A percentile compares a stretch with the other conserved stretches of the same genome.
Conservation (phyloP, 148 eudicot genomes). For the Bassia scoparia region DNA sequence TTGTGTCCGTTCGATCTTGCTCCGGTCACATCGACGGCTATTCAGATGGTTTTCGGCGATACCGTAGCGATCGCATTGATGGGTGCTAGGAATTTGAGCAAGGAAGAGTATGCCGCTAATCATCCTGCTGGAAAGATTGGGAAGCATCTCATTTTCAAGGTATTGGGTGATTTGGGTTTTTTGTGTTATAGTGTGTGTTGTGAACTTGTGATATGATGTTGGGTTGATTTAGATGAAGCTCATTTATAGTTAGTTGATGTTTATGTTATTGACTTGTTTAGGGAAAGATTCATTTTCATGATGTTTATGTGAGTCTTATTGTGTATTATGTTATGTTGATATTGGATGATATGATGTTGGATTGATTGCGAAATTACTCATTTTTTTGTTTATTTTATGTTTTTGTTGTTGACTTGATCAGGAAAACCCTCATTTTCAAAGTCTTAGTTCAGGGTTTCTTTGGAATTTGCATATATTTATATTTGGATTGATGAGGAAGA, state of each 20-base stretch:
- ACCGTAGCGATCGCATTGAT: conserved; percentile 91
- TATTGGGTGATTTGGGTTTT: conserved; percentile 19
- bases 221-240: background rate
- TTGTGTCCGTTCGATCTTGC: conserved; percentile 94
- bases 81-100: conserved; percentile 74
- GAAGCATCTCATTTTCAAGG: conserved; percentile 90
- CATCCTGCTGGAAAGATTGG: conserved; percentile 96
- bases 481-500: background rate
- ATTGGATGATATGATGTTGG: no score
- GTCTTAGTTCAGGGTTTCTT: background rate
- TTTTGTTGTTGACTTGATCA: background rate
- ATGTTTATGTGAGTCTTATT: no score
- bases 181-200: background rate
- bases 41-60: conserved; percentile 98
- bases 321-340: no score
- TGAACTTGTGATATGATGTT: background rate
- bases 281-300: no score
- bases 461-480: background rate
- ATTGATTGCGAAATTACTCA: no score
- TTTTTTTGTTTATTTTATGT: background rate
- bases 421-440: background rate
- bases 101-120: conserved; percentile 79
- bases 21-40: conserved; percentile 93
- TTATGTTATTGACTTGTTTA: background rate
- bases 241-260: no score